These are phyloP conservation scores for Xylaria polymorpha DNA, from an alignment of 2,329 filamentous ascomycete species.

Conservation along the genomic window DNA sequence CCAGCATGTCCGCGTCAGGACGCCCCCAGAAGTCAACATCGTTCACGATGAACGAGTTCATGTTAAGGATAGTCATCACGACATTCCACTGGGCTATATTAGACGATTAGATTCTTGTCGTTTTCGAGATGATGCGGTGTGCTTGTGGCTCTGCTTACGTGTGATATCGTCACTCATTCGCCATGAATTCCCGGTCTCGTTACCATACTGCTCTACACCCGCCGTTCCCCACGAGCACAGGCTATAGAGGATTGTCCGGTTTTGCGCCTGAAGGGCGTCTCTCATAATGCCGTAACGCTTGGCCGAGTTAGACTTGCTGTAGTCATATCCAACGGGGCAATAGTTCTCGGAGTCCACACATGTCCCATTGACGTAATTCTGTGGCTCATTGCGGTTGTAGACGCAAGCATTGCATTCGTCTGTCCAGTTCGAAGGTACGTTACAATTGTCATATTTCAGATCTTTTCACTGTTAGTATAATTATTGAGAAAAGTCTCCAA, in stretches of 20 bases:
- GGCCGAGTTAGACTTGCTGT: constrained; percentile 59
- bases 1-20: constrained; percentile 63
- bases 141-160: constrained; percentile 17
- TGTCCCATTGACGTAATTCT: constrained; percentile 35
- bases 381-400: constrained; percentile 30
- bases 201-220: constrained; percentile 62
- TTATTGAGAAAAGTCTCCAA: too few relatives aligned
- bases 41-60: constrained; percentile 60
- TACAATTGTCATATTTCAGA: constrained; percentile 69
- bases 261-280: constrained; percentile 59
- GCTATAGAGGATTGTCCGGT: constrained; percentile 61
- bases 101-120: background rate
- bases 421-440: constrained; percentile 53
- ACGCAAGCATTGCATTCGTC: constrained; percentile 50
- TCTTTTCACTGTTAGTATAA: constrained; percentile 51
- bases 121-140: background rate
- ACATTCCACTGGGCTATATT: constrained; percentile 22
- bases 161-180: constrained; percentile 58
- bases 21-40: constrained; percentile 61
- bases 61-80: constrained; percentile 58
- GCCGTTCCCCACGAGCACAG: constrained; percentile 66
- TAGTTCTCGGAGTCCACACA: constrained; percentile 28
- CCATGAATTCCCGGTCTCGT: constrained; percentile 60
- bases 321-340: constrained; percentile 61
- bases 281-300: constrained; percentile 63